These are phyloP conservation scores for Aureobasidium mangrovei DNA, from an alignment of 2,329 filamentous ascomycete genomes.

Conservation along the genomic window DNA sequence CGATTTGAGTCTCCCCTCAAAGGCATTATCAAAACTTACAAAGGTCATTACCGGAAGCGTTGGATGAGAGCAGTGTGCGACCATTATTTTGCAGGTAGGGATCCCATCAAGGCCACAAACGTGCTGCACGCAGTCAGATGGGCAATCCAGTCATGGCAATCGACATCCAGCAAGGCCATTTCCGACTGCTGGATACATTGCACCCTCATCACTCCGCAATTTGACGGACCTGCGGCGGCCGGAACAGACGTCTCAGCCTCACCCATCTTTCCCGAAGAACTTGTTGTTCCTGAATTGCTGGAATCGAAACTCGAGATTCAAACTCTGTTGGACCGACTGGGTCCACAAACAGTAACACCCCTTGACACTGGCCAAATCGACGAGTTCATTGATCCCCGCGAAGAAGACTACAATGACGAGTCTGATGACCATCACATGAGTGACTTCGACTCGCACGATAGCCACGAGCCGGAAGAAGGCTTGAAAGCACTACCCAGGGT, in stretches of 20 bases:
- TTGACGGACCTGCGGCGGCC: too few relatives aligned
- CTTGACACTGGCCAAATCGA: neutral
- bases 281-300: neutral
- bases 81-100: neutral
- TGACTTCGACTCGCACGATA: neutral
- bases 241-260: neutral
- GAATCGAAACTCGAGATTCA: neutral
- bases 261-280: neutral
- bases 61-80: constrained; percentile 6
- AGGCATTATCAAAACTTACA: constrained; percentile 13
- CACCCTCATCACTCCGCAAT: neutral
- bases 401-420: constrained; percentile 1
- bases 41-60: constrained; percentile 10
- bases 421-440: neutral
- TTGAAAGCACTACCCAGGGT: neutral
- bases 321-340: neutral
- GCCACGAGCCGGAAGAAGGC: neutral
- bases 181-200: constrained; percentile 8
- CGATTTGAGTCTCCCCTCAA: constrained; percentile 8
- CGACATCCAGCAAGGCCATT: neutral
- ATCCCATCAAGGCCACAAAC: constrained; percentile 10
- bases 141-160: constrained; percentile 13
- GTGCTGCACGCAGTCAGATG: constrained; percentile 10
- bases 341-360: neutral
- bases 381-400: constrained; percentile 2